These are phyloP conservation scores for Oryza officinalis DNA, from an alignment of 176 grass and related monocot genomes.

Conservation along the genomic window DNA sequence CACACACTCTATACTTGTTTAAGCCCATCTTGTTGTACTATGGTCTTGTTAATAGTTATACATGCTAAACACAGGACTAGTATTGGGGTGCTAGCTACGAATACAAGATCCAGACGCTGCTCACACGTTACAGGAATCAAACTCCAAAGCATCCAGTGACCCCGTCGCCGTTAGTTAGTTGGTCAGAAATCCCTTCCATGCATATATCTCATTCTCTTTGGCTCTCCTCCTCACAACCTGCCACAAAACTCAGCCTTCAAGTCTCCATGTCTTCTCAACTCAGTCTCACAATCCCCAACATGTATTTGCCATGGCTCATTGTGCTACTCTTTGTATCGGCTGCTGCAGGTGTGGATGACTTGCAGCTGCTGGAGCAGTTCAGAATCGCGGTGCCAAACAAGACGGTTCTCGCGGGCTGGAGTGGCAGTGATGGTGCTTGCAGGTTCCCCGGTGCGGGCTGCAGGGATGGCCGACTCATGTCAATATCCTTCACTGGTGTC, in stretches of 20 bases:
- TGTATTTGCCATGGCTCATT: background rate
- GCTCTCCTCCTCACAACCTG: background rate
- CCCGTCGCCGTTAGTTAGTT: too few species aligned
- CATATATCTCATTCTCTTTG: background rate
- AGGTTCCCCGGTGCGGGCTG: constrained; percentile 42
- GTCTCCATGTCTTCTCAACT: background rate
- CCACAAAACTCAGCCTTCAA: background rate
- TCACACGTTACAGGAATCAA: too few species aligned
- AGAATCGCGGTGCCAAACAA: constrained; percentile 9
- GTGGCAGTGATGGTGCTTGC: constrained; percentile 16
- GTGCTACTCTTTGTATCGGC: background rate
- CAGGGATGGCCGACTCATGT: constrained; percentile 32
- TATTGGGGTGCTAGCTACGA: too few species aligned
- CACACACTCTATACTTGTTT: too few species aligned
- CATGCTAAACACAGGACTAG: too few species aligned
- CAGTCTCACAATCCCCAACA: background rate
- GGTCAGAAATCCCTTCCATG: too few species aligned
- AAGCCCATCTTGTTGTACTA: too few species aligned
- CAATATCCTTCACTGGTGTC: constrained; percentile 36
- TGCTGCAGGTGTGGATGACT: constrained; percentile 14
- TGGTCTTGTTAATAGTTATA: too few species aligned
- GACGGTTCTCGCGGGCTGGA: constrained; percentile 29
- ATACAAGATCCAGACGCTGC: too few species aligned
- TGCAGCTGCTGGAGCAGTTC: constrained; percentile 45
- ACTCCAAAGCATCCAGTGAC: too few species aligned